Conservation (phyloP, 2,329 filamentous ascomycete genomes). For the Cryoendolithus antarcticus region DNA sequence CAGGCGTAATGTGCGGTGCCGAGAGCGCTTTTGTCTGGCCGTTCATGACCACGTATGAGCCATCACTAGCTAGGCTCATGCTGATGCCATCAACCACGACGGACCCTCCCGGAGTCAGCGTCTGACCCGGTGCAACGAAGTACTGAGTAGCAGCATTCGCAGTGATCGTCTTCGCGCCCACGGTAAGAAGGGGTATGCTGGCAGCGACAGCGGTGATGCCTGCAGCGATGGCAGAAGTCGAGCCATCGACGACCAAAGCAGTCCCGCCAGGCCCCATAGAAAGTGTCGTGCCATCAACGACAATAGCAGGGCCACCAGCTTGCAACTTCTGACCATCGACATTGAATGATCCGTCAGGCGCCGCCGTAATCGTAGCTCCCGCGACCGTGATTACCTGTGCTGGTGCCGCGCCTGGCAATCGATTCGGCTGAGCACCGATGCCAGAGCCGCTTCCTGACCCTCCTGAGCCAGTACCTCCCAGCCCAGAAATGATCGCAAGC, state of each 20-base stretch:
- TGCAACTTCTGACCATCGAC: conserved; percentile 24
- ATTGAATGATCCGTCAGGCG: conserved; percentile 13
- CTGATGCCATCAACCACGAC: conserved; percentile 16
- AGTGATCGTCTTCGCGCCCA: conserved; percentile 29
- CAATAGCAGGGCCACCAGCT: conserved; percentile 24
- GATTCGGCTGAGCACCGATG: background rate
- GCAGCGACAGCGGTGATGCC: conserved; percentile 7
- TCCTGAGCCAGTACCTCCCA: conserved; percentile 1
- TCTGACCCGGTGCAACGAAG: conserved; percentile 27
- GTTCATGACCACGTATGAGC: too few relatives aligned
- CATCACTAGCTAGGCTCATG: too few relatives aligned
- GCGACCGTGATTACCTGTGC: conserved; percentile 14
- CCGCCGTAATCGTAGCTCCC: conserved; percentile 17
- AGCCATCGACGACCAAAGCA: conserved; percentile 24
- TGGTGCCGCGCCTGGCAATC: conserved; percentile 2
- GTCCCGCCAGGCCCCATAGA: conserved; percentile 23
- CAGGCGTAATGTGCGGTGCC: too few relatives aligned
- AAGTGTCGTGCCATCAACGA: conserved; percentile 24
- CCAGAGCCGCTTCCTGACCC: too few relatives aligned
- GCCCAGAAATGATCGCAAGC: conserved; percentile 5
- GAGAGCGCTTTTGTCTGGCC: too few relatives aligned
- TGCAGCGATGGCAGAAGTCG: conserved; percentile 10
- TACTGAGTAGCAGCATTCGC: conserved; percentile 36
- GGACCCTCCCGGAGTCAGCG: conserved; percentile 25
- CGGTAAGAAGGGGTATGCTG: conserved; percentile 24